Conservation (phyloP, 2,329 filamentous ascomycete species). For the Tympanopsis confertula region DNA sequence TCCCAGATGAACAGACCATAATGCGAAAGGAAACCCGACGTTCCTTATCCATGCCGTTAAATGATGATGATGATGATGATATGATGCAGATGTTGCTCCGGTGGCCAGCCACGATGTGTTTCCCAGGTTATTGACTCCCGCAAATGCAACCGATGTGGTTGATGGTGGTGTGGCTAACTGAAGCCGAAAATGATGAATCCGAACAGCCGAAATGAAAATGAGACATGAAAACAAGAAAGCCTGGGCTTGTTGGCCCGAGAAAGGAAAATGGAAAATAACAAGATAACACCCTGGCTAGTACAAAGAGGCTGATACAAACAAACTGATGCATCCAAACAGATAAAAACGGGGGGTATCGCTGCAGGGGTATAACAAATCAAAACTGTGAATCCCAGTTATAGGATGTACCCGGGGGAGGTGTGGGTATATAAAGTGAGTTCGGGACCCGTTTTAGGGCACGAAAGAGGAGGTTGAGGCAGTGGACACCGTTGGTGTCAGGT, state of each 20-base stretch:
- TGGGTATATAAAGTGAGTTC: not conserved
- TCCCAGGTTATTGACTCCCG: not conserved
- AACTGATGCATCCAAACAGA: too few species aligned
- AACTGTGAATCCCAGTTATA: constrained; percentile 2
- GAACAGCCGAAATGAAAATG: not conserved
- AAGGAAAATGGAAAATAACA: too few species aligned
- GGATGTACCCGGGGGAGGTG: not conserved
- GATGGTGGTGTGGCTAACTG: not conserved
- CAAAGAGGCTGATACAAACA: too few species aligned
- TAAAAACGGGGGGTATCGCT: not conserved
- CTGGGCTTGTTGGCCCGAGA: too few species aligned
- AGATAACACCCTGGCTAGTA: too few species aligned
- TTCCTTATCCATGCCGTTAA: too few species aligned
- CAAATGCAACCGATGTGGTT: not conserved
- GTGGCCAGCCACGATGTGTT: too few species aligned
- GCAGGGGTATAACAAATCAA: constrained; percentile 2
- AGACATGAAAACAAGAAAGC: not conserved
- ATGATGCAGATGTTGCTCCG: too few species aligned
- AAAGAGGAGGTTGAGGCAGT: constrained; percentile 20
- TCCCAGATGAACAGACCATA: too few species aligned
- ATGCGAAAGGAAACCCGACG: too few species aligned
- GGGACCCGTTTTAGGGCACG: constrained; percentile 6
- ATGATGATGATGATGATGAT: too few species aligned
- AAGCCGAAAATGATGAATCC: not conserved
- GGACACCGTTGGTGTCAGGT: constrained; percentile 19